Percentiles rank a stretch among this genome's conserved stretches.
Evolutionary conservation across 208 protist genomes (phyloP).

Genomic region (Crithidia thermophila): DNA sequence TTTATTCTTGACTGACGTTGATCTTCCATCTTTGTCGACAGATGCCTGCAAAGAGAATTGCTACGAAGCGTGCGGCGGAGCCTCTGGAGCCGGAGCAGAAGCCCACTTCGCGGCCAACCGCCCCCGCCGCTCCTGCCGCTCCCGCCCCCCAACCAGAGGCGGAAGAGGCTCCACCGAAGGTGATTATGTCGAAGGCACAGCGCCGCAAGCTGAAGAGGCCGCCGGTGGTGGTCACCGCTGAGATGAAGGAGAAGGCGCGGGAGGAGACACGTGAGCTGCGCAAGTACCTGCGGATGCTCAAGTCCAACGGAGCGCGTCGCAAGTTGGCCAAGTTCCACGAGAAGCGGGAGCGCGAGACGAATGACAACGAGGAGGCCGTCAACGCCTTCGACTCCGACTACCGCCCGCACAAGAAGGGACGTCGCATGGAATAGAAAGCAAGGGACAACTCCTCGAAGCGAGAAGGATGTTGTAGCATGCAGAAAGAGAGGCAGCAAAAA

Average conservation of each 20-base stretch:
- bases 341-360: slow-evolving; percentile 76
- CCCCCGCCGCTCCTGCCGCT: background rate
- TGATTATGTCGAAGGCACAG: slow-evolving; percentile 81
- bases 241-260: slow-evolving; percentile 79
- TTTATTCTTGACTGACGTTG: too few species aligned
- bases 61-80: slow-evolving; percentile 16
- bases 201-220: slow-evolving; percentile 80
- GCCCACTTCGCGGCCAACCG: background rate
- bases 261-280: slow-evolving; percentile 84
- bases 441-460: background rate
- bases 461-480: too few species aligned
- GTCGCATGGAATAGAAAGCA: slow-evolving; percentile 55
- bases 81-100: slow-evolving; percentile 5
- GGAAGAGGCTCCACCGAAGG: slow-evolving; percentile 38
- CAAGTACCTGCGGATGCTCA: slow-evolving; percentile 85
- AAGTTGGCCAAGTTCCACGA: slow-evolving; percentile 74
- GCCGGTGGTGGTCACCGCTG: slow-evolving; percentile 66
- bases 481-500: too few species aligned
- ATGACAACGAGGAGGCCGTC: slow-evolving; percentile 63
- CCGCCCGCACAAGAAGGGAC: slow-evolving; percentile 68
- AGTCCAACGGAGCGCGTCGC: slow-evolving; percentile 85
- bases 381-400: slow-evolving; percentile 61
- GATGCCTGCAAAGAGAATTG: slow-evolving; percentile 26
- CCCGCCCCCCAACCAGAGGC: background rate
- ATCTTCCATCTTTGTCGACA: too few species aligned